These are phyloP conservation scores for Colletotrichum sp. DNA, from an alignment of 2,329 filamentous ascomycete genomes.

Conservation along the genomic window DNA sequence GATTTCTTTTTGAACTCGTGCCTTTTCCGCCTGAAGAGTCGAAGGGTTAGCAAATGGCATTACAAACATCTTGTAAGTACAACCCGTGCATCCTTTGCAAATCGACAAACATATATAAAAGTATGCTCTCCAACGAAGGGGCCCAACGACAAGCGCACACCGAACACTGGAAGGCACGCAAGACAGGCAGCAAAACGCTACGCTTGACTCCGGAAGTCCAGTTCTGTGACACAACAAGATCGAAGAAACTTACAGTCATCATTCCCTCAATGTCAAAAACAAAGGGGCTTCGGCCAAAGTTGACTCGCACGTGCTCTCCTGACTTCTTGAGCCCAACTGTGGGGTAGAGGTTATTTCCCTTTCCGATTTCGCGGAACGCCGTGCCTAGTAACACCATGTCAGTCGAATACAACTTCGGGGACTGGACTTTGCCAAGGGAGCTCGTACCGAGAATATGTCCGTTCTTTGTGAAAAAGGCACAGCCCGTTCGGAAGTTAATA, in stretches of 20 bases:
- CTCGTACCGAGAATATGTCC: slow-evolving; percentile 59
- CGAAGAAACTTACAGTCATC: slow-evolving; percentile 66
- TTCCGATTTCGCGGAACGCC: slow-evolving; percentile 72
- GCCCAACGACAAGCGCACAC: background rate
- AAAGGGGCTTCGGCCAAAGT: slow-evolving; percentile 79
- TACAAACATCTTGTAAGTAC: background rate
- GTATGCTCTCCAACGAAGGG: background rate
- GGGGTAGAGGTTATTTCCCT: slow-evolving; percentile 60
- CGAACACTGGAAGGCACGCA: background rate
- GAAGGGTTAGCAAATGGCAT: background rate
- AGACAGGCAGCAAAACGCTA: background rate
- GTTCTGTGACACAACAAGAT: background rate
- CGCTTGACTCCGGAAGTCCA: background rate
- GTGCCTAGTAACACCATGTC: slow-evolving; percentile 53
- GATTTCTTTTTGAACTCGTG: slow-evolving; percentile 63
- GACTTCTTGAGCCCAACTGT: slow-evolving; percentile 69
- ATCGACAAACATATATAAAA: background rate
- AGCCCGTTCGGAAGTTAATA: slow-evolving; percentile 67
- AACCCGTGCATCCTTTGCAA: background rate
- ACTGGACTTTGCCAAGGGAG: background rate
- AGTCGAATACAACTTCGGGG: slow-evolving; percentile 11
- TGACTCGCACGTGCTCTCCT: slow-evolving; percentile 66
- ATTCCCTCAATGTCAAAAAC: slow-evolving; percentile 89
- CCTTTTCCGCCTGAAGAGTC: slow-evolving; percentile 36
- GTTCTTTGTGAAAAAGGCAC: slow-evolving; percentile 74